Evolutionary conservation across 805 yeast genomes (phyloP), one percentile per base, ranked within the genome.

Genomic region (Debaryomyces hansenii): DNA sequence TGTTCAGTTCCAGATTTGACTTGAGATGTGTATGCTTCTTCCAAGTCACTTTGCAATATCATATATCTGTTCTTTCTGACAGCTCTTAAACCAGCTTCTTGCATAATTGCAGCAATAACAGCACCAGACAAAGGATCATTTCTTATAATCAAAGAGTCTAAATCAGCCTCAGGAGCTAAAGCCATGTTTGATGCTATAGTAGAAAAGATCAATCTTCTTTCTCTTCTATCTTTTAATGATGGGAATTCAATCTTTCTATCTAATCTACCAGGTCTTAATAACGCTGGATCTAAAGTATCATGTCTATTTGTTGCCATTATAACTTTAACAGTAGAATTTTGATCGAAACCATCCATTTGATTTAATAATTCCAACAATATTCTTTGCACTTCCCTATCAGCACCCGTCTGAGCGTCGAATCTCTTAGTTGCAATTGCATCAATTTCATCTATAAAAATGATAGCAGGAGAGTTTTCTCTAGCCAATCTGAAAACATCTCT

Each of bases 281-380:
- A 77, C 10, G 99, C 99, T 4, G 99, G 99, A 70, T 94, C 99
- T 57, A 94, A 80, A 2, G 99, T 94, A 65, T 94, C 99, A n/a
- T 97, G 96, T 74, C 99, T 87, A 72, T 94, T 94, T 10, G 99
- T 94, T 36, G 99, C 99, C 99, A 94, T 94, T 53, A 94, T 94
- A 32, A 94, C 97, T 74, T 94, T 94, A 44, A 94, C 99, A 53
- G 90, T 91, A 5, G 96, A 83, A 1, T 87, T 75, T 74, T 94
- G 99, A 64, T 94, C 99, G 59, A 94, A 94, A 42, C 99, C 99
- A 70, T 94, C 99, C 99, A 94, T 94, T 74, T 94, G 99, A 60
- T 95, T 94, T 60, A 94, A 79, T 63, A 94, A 78, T 74, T 94
- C 99, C 63, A 94, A 85, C 68, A 94, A 77, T 56, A 92, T 94